phyloP scores from a whole-genome alignment of 2,329 filamentous ascomycete genomes.

The Colletotrichum truncatum region DNA sequence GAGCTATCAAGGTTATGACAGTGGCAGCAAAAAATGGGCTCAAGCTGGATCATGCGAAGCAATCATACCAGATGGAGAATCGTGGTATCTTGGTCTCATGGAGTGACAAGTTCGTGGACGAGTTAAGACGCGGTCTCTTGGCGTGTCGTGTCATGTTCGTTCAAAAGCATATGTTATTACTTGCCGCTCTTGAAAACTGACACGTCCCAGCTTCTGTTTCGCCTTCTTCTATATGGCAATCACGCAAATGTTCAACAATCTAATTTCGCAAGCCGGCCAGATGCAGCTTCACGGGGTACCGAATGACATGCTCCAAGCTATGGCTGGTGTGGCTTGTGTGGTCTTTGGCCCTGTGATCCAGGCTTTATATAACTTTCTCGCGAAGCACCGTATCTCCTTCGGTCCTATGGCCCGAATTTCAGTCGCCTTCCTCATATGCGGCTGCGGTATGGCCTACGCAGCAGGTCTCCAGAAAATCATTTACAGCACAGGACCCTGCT shows the following conservation, averaged over 20 bases:
- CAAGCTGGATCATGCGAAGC: slow-evolving; percentile 52
- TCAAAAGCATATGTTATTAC: no score
- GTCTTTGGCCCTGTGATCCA: slow-evolving; percentile 64
- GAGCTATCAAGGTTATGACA: slow-evolving; percentile 62
- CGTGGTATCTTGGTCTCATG: slow-evolving; percentile 58
- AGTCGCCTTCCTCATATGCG: slow-evolving; percentile 57
- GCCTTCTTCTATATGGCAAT: slow-evolving; percentile 48
- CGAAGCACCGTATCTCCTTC: slow-evolving; percentile 55
- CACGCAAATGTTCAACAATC: slow-evolving; percentile 63
- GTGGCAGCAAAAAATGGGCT: slow-evolving; percentile 1
- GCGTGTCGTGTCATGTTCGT: slow-evolving; percentile 78
- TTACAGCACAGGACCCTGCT: slow-evolving; percentile 33
- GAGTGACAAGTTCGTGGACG: slow-evolving; percentile 77
- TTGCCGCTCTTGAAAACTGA: not conserved
- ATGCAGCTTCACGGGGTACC: slow-evolving; percentile 61
- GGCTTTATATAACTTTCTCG: slow-evolving; percentile 59
- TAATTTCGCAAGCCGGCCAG: slow-evolving; percentile 63
- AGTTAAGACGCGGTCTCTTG: slow-evolving; percentile 71
- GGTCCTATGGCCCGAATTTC: slow-evolving; percentile 63
- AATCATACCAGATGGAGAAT: slow-evolving; percentile 58
- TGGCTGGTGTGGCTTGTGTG: slow-evolving; percentile 62
- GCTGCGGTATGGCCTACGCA: slow-evolving; percentile 57
- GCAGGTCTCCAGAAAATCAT: slow-evolving; percentile 58
- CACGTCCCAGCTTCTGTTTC: slow-evolving; percentile 2
- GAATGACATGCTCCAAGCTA: slow-evolving; percentile 63